A percentile compares a stretch with the other conserved stretches of the same genome.
Conservation (phyloP, 2,329 filamentous ascomycete genomes). For the Pseudogymnoascus pannorum region DNA sequence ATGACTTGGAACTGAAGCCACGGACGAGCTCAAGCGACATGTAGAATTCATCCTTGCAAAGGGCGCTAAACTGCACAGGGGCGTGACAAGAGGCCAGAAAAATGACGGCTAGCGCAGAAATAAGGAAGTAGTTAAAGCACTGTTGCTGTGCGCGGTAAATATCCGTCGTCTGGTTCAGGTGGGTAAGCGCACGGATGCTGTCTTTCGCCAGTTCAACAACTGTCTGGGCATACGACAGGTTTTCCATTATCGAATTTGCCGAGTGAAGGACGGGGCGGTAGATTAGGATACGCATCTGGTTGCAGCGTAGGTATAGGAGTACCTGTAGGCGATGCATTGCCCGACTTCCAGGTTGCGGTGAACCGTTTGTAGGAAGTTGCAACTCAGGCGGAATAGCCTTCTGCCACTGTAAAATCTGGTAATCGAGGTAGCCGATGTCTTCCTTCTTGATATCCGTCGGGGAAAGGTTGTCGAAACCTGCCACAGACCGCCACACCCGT, state of each 20-base stretch:
- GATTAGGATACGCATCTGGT: slow-evolving; percentile 84
- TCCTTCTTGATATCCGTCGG: slow-evolving; percentile 54
- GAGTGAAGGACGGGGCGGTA: slow-evolving; percentile 84
- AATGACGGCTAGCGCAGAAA: slow-evolving; percentile 65
- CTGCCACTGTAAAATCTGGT: slow-evolving; percentile 82
- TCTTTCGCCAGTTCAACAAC: slow-evolving; percentile 70
- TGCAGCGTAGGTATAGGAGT: slow-evolving; percentile 77
- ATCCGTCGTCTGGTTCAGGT: slow-evolving; percentile 64
- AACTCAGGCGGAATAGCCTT: slow-evolving; percentile 59
- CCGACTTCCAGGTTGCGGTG: slow-evolving; percentile 32
- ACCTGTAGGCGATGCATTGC: slow-evolving; percentile 65
- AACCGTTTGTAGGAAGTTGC: slow-evolving; percentile 47
- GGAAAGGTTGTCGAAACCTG: slow-evolving; percentile 48
- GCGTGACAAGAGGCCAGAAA: slow-evolving; percentile 72
- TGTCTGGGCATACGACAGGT: slow-evolving; percentile 64
- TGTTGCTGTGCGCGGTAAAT: slow-evolving; percentile 66
- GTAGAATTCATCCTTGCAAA: slow-evolving; percentile 70
- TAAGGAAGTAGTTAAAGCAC: slow-evolving; percentile 75
- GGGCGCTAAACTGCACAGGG: slow-evolving; percentile 60
- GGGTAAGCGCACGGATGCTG: slow-evolving; percentile 63
- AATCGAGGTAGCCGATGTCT: slow-evolving; percentile 74
- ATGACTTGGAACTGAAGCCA: slow-evolving; percentile 63
- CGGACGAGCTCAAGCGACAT: slow-evolving; percentile 69
- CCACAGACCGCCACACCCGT: slow-evolving; percentile 78
- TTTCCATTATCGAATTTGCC: slow-evolving; percentile 71